These are phyloP conservation scores for Linanthus parryae DNA, from an alignment of 148 eudicot genomes.

Conservation along the genomic window DNA sequence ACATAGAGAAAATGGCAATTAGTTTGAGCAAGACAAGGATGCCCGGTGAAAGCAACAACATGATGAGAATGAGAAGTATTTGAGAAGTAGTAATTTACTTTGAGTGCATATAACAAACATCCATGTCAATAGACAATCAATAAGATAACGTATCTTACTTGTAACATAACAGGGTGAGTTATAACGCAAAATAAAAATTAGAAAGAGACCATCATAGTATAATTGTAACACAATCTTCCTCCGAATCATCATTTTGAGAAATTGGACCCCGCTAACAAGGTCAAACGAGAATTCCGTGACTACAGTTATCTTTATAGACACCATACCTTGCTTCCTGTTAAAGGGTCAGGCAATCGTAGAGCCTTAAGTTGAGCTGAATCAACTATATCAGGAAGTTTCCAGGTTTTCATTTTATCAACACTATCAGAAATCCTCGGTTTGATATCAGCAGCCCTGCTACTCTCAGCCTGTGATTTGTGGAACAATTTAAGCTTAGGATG, in stretches of 20 bases:
- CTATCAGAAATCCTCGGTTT: slow-evolving; percentile 39
- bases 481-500: slow-evolving; percentile 3
- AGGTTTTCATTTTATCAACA: slow-evolving; percentile 32
- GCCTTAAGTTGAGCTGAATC: slow-evolving; percentile 45
- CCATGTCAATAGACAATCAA: too few relatives aligned
- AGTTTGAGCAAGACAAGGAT: slow-evolving; percentile 2
- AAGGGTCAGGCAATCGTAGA: slow-evolving; percentile 42
- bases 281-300: too few relatives aligned
- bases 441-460: slow-evolving; percentile 40
- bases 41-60: background rate
- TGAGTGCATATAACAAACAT: too few relatives aligned
- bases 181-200: too few relatives aligned
- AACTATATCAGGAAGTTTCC: slow-evolving; percentile 44
- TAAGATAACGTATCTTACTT: too few relatives aligned
- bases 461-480: slow-evolving; percentile 35
- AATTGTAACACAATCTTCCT: background rate
- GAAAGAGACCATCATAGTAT: background rate
- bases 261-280: too few relatives aligned
- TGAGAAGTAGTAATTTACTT: too few relatives aligned
- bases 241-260: too few relatives aligned
- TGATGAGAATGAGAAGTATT: background rate
- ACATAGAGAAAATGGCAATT: background rate
- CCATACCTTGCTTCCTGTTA: slow-evolving; percentile 44
- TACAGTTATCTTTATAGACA: slow-evolving; percentile 1
- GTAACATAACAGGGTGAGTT: too few relatives aligned